Evolutionary conservation across 164 flowering plant genomes (phyloP), one percentile per base, ranked within the genome.

Genomic region (Aristolochia californica): DNA sequence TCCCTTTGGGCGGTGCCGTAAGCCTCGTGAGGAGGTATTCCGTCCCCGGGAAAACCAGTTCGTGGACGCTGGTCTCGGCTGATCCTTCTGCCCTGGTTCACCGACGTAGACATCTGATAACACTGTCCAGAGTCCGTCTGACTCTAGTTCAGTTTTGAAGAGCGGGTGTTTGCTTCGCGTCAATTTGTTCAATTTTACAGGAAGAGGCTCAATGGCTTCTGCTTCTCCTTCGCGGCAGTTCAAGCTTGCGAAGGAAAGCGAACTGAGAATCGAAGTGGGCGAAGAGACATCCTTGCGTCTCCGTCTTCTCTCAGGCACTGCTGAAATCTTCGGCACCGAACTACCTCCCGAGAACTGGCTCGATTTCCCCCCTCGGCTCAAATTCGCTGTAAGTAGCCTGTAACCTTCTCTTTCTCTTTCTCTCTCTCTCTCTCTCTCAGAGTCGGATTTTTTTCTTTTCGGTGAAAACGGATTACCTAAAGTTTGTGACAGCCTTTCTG

Each of bases 271-370:
- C 34, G 98, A 93, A 68, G 91, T 85, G 4, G 76, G 74, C 7
- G 66, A 67, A 21, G 85, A 82, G 2, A 18, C 79, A 0, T 83
- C 96, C 30, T 80, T 89, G 13, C 81, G 85, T 1, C 80, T 93
- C 15, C 83, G 95, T 1, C 75, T 93, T 13, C 70, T 81, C 63
- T 62, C 67, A 27, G 98, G 96, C 64, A 77, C 83, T 12, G 97
- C 97, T 1, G 99, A 93, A 80, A 84, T 93, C 26, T 87, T 75
- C 18, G 97, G 99, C 66, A 82, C 96, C 28, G 97, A 89, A 65
- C 70, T 93, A 5, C 85, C 99, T 23, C 96, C 96, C 0, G 88
- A 80, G 68, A 85, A 81, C 52, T 87, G 97, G 97, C 72, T 87
- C 67, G 68, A 76, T 38, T 82, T 83, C 62, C 94, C 95, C 48